phyloP scores from a whole-genome alignment of 2,329 filamentous ascomycete genomes.

The Bipolaris sorokiniana region DNA sequence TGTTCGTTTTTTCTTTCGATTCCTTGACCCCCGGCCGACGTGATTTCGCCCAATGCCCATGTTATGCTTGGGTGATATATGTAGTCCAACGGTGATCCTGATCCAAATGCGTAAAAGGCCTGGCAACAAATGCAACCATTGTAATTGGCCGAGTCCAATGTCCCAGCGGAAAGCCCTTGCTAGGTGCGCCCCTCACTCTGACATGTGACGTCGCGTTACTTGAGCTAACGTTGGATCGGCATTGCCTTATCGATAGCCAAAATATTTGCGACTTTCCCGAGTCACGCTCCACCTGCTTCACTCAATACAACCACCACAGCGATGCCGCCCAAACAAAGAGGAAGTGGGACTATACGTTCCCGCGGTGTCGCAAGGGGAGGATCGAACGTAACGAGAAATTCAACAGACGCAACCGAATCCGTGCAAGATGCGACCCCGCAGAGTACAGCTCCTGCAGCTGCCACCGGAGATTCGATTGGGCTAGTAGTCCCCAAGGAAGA shows the following conservation, averaged over 20 bases:
- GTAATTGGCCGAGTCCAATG: background rate
- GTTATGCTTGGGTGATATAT: background rate
- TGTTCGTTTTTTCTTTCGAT: background rate
- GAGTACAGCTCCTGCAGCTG: conserved; percentile 17
- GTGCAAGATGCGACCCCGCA: conserved; percentile 24
- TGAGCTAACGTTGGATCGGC: background rate
- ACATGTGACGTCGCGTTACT: conserved; percentile 18
- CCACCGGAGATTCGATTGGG: conserved; percentile 13
- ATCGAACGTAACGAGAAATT: conserved; percentile 17
- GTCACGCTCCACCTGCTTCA: conserved; percentile 12
- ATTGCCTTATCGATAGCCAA: conserved; percentile 36
- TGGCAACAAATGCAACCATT: background rate
- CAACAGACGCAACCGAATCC: conserved; percentile 20
- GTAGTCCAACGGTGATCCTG: no score
- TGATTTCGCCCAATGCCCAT: background rate
- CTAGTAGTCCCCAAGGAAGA: conserved; percentile 31
- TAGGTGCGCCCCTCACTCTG: conserved; percentile 4
- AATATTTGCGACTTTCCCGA: conserved; percentile 24
- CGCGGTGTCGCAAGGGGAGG: conserved; percentile 32
- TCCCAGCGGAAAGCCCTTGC: background rate
- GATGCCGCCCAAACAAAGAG: conserved; percentile 45
- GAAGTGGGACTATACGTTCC: conserved; percentile 30
- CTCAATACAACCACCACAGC: conserved; percentile 4
- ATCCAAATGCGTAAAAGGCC: background rate
- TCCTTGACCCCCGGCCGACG: background rate